Conservation (phyloP, 1,284 basidiomycete species). For the Sanguinoderma infundibulare region DNA sequence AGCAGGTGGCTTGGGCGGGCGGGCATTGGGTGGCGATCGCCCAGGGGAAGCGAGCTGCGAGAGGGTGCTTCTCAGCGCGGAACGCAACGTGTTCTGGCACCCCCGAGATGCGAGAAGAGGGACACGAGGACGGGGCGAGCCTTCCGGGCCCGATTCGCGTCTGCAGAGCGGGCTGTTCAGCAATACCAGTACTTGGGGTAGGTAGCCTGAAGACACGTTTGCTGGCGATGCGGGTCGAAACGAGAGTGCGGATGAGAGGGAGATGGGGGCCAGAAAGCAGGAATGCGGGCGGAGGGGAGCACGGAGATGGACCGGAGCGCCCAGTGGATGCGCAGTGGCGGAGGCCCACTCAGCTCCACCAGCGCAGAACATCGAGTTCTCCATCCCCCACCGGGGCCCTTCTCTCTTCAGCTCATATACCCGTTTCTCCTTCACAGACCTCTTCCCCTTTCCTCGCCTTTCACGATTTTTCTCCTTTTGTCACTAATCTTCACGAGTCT, state of each 20-base stretch:
- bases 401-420: slow-evolving; percentile 17
- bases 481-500: background rate
- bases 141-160: background rate
- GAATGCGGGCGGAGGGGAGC: background rate
- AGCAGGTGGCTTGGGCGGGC: background rate
- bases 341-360: too few relatives aligned
- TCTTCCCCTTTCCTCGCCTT: slow-evolving; percentile 3
- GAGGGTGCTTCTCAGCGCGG: background rate
- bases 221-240: background rate
- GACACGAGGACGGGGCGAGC: background rate
- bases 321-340: background rate
- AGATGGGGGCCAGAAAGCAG: background rate
- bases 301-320: slow-evolving; percentile 3
- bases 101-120: background rate
- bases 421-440: background rate
- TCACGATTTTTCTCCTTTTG: background rate
- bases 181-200: too few relatives aligned
- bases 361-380: too few relatives aligned
- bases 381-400: background rate
- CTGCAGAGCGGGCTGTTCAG: background rate
- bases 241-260: background rate
- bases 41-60: background rate
- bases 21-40: slow-evolving; percentile 1
- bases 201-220: background rate
- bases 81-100: background rate